Percentiles rank a stretch among this genome's conserved stretches.
Evolutionary conservation across 225 moss, liverwort and hornwort species (phyloP).

Genomic region (Sphagnum contortum): DNA sequence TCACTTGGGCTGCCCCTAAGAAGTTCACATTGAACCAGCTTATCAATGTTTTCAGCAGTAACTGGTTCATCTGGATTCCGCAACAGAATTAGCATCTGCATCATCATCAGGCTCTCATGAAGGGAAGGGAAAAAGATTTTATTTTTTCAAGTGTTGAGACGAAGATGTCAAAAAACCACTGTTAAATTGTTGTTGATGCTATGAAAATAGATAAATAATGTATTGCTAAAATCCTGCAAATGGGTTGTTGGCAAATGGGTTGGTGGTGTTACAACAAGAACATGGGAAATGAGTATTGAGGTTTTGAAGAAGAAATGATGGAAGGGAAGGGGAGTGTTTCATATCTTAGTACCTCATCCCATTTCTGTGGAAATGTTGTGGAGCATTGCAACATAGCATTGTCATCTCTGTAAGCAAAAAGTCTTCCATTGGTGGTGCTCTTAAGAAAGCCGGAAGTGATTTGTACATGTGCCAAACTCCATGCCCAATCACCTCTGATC

Average conservation of each 20-base stretch:
- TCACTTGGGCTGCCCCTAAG: constrained; percentile 50
- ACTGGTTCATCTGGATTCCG: constrained; percentile 34
- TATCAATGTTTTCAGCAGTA: constrained; percentile 39
- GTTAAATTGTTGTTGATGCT: too few species aligned
- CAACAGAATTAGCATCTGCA: constrained; percentile 50
- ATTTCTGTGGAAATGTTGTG: constrained; percentile 48
- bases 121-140: too few species aligned
- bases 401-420: constrained; percentile 48
- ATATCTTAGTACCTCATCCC: constrained; percentile 33
- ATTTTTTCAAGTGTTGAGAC: too few species aligned
- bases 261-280: too few species aligned
- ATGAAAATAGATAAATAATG: too few species aligned
- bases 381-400: constrained; percentile 38
- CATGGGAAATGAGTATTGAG: background rate
- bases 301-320: background rate
- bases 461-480: constrained; percentile 48
- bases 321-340: too few species aligned
- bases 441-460: constrained; percentile 45
- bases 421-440: constrained; percentile 50
- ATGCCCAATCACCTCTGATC: constrained; percentile 44
- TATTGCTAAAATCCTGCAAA: too few species aligned
- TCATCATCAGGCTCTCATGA: too few species aligned
- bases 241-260: too few species aligned
- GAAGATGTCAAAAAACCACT: too few species aligned
- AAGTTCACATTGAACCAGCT: constrained; percentile 44